Percentiles rank a stretch among this genome's conserved stretches.
Evolutionary conservation across 768 basidiomycete genomes (phyloP).

Genomic region (Rhodocollybia butyracea): DNA sequence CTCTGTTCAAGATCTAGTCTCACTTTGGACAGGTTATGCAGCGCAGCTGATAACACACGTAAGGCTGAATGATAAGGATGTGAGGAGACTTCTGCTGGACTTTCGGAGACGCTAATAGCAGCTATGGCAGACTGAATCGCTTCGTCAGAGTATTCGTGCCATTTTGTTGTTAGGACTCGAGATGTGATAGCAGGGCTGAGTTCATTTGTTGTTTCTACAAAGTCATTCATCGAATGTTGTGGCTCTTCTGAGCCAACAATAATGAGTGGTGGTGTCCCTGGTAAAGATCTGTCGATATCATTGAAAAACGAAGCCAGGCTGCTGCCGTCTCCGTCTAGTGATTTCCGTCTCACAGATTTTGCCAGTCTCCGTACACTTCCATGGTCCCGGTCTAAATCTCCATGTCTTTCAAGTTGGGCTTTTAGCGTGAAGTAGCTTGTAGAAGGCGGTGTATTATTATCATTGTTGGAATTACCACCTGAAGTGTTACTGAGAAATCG

Average conservation of each 20-base stretch:
- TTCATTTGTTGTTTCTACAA: not conserved
- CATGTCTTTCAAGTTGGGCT: slow-evolving; percentile 51
- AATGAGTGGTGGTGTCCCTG: slow-evolving; percentile 37
- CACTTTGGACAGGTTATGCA: slow-evolving; percentile 53
- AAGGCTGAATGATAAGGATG: slow-evolving; percentile 68
- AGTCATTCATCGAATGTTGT: slow-evolving; percentile 5
- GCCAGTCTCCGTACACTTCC: slow-evolving; percentile 57
- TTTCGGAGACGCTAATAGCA: slow-evolving; percentile 38
- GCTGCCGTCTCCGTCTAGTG: slow-evolving; percentile 19
- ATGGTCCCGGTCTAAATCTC: slow-evolving; percentile 32
- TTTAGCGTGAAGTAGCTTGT: slow-evolving; percentile 63
- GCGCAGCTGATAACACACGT: slow-evolving; percentile 66
- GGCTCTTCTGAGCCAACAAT: slow-evolving; percentile 36
- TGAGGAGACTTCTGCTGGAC: slow-evolving; percentile 40
- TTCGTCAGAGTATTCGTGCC: slow-evolving; percentile 79
- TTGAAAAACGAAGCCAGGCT: slow-evolving; percentile 26
- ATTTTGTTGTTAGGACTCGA: slow-evolving; percentile 62
- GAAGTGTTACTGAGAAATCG: slow-evolving; percentile 2
- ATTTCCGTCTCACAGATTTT: slow-evolving; percentile 33
- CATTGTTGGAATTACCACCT: slow-evolving; percentile 3
- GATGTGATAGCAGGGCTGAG: slow-evolving; percentile 26
- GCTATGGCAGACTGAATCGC: slow-evolving; percentile 66
- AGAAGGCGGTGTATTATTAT: slow-evolving; percentile 21
- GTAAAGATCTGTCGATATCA: slow-evolving; percentile 36
- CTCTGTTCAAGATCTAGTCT: slow-evolving; percentile 65